Percentiles rank a stretch among this genome's conserved stretches.
phyloP scores from a whole-genome alignment of 257 asterid species.

The Buddleja alternifolia region DNA sequence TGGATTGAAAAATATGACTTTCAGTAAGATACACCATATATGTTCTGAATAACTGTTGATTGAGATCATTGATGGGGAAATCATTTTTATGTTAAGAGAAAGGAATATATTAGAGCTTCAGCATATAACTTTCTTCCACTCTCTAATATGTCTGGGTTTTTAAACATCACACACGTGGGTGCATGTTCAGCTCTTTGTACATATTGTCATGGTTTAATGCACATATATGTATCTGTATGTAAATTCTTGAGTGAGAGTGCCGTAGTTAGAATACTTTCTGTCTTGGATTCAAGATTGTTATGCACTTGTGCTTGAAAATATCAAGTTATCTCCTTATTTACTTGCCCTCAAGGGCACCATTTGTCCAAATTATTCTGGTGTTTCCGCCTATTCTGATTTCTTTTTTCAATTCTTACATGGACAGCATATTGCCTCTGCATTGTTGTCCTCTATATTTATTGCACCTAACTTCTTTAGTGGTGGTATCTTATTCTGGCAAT shows the following conservation, averaged over 20 bases:
- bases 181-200: background rate
- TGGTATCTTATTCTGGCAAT: no score
- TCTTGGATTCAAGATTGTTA: background rate
- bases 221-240: background rate
- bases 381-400: background rate
- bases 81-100: background rate
- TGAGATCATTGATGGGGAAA: background rate
- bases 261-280: background rate
- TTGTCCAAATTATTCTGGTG: background rate
- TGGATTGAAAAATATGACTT: background rate
- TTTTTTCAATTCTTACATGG: background rate
- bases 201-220: background rate
- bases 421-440: no score
- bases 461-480: no score
- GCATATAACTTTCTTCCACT: background rate
- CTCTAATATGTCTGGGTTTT: background rate
- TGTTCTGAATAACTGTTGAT: background rate
- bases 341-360: background rate
- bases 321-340: background rate
- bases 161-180: background rate
- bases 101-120: background rate
- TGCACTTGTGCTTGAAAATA: background rate
- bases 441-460: no score
- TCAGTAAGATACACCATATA: background rate
- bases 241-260: constrained; percentile 4